Conservation (phyloP, 2,329 filamentous ascomycete species). For the Fusarium compactum region DNA sequence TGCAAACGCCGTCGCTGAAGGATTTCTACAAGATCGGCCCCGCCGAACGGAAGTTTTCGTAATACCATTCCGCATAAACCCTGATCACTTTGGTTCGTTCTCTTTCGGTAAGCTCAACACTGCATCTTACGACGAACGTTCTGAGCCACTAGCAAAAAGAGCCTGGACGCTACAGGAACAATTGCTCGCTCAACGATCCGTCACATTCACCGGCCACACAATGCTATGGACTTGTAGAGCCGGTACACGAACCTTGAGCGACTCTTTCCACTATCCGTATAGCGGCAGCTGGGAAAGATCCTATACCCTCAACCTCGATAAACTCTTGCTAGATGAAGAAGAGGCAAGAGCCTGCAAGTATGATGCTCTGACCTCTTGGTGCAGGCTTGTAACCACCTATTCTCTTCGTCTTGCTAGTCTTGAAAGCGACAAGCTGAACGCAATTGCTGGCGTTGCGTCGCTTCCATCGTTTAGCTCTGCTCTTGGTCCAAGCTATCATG, state of each 20-base stretch:
- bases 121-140: background rate
- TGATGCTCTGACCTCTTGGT: background rate
- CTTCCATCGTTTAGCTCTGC: background rate
- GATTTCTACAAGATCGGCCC: background rate
- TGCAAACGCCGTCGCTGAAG: background rate
- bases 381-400: background rate
- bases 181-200: background rate
- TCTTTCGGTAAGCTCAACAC: background rate
- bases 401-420: background rate
- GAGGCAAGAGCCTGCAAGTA: background rate
- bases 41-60: rapidly evolving
- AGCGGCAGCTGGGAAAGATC: rapidly evolving
- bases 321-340: background rate
- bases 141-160: background rate
- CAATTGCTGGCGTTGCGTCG: background rate
- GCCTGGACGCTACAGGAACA: background rate
- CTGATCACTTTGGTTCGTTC: background rate
- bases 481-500: background rate
- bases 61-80: background rate
- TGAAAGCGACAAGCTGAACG: constrained; percentile 1
- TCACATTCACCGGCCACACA: background rate
- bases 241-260: background rate
- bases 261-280: background rate
- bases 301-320: background rate
- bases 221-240: background rate